Evolutionary conservation across 805 yeast species (phyloP), one percentile per base, ranked within the genome.

Genomic region (Lipomyces sp.): DNA sequence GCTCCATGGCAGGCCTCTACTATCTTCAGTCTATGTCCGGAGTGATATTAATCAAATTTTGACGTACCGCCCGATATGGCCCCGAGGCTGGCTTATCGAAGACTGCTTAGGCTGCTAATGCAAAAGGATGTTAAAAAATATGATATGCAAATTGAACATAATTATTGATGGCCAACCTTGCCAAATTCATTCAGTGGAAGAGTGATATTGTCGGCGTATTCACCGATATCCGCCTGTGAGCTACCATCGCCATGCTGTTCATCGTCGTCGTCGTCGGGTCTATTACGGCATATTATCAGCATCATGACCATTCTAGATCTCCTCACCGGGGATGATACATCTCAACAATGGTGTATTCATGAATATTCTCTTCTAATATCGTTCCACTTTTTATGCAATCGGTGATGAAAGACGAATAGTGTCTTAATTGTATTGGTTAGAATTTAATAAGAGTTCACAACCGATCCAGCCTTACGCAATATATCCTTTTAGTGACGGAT

Each of bases 401-500:
- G 29, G 48, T 42, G 48, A 42, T 42, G 29, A 42, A 42, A 3
- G 24, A 15, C 24, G 48, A 15, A 42, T 42, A 42, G 48, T 15
- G n/a, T 15, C 48, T 42, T 7, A 5, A 4, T 15, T 6, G 18
- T 37, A 37, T 37, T n/a, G 48, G 18, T 42, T 42, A 42, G 48
- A 42, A 18, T 7, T 24, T 7, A 42, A 18, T 2, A 42, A 13
- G 10, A 7, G 15, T 5, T 42, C 48, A 42, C 24, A 42, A 15
- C 18, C n/a, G 18, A 42, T 42, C 24, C 24, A 15, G 29, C 48
- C 48, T 11, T n/a, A 42, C 48, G 48, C 48, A n/a, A 42, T 42
- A n/a, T 42, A 42, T 42, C 48, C 48, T 24, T n/a, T n/a, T 5
- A 42, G 48, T 42, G 48, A 42, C 48, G 48, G 48, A 42, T 42